These are phyloP conservation scores for Cucumis hystrix DNA, from an alignment of 306 rosid species.

Conservation along the genomic window DNA sequence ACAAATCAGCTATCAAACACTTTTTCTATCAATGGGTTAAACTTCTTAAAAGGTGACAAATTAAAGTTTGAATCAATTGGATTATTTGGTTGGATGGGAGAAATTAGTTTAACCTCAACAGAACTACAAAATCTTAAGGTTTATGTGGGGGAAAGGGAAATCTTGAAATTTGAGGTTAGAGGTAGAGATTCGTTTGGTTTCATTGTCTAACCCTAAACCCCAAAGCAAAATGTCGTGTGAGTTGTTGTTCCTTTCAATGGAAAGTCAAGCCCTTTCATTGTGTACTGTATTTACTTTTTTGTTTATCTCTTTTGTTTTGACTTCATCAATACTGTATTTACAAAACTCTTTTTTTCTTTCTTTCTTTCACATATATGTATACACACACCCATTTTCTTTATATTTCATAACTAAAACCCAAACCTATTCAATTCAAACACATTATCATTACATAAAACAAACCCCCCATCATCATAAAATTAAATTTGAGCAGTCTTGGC, in stretches of 20 bases:
- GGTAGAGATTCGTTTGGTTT: slow-evolving; percentile 25
- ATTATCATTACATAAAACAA: not conserved
- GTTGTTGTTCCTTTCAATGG: slow-evolving; percentile 48
- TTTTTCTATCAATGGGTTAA: too few species aligned
- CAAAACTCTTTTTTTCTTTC: not conserved
- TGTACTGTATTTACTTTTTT: too few species aligned
- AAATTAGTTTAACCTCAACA: too few species aligned
- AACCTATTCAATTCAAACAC: not conserved
- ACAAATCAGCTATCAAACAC: too few species aligned
- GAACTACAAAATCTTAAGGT: too few species aligned
- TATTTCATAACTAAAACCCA: not conserved
- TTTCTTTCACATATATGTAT: not conserved
- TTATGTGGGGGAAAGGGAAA: not conserved
- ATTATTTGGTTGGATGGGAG: too few species aligned
- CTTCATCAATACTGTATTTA: not conserved
- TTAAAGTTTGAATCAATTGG: too few species aligned
- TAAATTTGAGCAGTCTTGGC: too few species aligned
- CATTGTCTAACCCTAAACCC: slow-evolving; percentile 29
- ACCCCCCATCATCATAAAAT: too few species aligned
- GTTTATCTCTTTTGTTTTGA: slow-evolving; percentile 1
- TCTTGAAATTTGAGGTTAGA: not conserved
- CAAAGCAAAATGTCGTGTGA: slow-evolving; percentile 38
- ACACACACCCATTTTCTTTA: not conserved
- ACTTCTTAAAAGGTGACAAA: too few species aligned
- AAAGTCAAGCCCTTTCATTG: slow-evolving; percentile 15